Evolutionary conservation across 2,329 filamentous ascomycete genomes (phyloP).

Genomic region (Chaetomium sp.): DNA sequence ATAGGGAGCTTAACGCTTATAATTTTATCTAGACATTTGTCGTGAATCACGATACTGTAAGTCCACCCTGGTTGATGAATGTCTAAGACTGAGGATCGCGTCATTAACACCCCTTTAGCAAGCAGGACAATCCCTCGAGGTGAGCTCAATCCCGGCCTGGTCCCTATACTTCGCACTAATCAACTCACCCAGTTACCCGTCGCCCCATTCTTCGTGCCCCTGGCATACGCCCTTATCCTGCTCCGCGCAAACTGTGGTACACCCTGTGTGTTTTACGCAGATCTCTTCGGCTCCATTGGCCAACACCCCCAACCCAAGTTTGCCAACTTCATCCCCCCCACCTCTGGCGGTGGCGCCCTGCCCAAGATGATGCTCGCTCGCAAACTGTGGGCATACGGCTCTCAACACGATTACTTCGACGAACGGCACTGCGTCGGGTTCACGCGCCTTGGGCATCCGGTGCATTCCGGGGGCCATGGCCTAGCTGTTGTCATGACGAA

Average conservation of each 20-base stretch:
- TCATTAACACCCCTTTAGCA: slow-evolving; percentile 33
- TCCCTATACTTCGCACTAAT: neutral
- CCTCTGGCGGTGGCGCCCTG: slow-evolving; percentile 45
- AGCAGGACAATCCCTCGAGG: slow-evolving; percentile 55
- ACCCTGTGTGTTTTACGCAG: slow-evolving; percentile 65
- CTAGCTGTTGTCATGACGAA: slow-evolving; percentile 54
- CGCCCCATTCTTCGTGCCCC: slow-evolving; percentile 55
- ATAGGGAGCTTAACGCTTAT: neutral
- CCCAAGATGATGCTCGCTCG: slow-evolving; percentile 55
- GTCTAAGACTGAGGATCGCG: neutral
- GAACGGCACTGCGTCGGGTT: slow-evolving; percentile 54
- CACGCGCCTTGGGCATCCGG: slow-evolving; percentile 43
- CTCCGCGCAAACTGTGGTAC: slow-evolving; percentile 52
- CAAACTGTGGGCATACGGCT: slow-evolving; percentile 60
- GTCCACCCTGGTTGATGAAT: slow-evolving; percentile 2
- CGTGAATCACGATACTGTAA: slow-evolving; percentile 59
- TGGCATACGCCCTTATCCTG: slow-evolving; percentile 63
- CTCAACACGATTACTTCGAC: slow-evolving; percentile 58
- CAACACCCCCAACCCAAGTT: slow-evolving; percentile 39
- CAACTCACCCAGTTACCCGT: slow-evolving; percentile 43
- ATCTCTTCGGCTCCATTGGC: slow-evolving; percentile 57
- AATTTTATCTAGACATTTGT: slow-evolving; percentile 48
- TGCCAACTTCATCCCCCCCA: slow-evolving; percentile 31
- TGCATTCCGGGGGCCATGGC: slow-evolving; percentile 43
- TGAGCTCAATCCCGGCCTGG: slow-evolving; percentile 13